These are phyloP conservation scores for Colletotrichum siamense DNA, from an alignment of 2,329 filamentous ascomycete genomes.

Conservation along the genomic window DNA sequence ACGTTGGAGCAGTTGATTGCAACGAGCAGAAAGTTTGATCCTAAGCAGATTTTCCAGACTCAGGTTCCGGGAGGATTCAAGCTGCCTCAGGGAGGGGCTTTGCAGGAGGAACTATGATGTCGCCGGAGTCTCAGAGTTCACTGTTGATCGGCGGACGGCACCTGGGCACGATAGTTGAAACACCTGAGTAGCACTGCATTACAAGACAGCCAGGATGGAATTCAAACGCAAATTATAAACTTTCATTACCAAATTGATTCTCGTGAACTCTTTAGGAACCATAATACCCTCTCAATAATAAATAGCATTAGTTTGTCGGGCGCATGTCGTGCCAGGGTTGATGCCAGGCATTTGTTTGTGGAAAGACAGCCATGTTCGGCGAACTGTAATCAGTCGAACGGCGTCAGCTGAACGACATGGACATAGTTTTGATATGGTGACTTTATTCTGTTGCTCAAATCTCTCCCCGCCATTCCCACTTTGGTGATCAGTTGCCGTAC, in stretches of 20 bases:
- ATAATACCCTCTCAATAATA: not conserved
- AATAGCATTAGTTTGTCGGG: rapidly evolving
- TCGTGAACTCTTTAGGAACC: not conserved
- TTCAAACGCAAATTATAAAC: not conserved
- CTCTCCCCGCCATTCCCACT: rapidly evolving
- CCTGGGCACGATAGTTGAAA: not conserved
- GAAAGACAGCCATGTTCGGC: not conserved
- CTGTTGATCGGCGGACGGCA: not conserved
- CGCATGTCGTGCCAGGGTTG: not conserved
- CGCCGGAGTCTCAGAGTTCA: rapidly evolving
- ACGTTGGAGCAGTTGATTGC: not conserved
- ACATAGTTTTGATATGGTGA: not conserved
- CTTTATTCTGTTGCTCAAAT: rapidly evolving
- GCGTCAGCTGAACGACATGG: too few relatives aligned
- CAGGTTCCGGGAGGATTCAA: constrained; percentile 12
- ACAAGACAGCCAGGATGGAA: not conserved
- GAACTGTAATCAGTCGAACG: too few relatives aligned
- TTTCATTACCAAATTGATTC: rapidly evolving
- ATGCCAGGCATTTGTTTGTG: not conserved
- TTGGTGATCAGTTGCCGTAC: not conserved
- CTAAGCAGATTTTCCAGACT: not conserved
- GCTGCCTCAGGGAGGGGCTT: not conserved
- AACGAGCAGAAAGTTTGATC: constrained; percentile 8
- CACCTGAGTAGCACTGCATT: not conserved
- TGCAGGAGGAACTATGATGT: not conserved